Base-by-base conservation (phyloP, 768 basidiomycete genomes). In the Suillus ampliporus region DNA sequence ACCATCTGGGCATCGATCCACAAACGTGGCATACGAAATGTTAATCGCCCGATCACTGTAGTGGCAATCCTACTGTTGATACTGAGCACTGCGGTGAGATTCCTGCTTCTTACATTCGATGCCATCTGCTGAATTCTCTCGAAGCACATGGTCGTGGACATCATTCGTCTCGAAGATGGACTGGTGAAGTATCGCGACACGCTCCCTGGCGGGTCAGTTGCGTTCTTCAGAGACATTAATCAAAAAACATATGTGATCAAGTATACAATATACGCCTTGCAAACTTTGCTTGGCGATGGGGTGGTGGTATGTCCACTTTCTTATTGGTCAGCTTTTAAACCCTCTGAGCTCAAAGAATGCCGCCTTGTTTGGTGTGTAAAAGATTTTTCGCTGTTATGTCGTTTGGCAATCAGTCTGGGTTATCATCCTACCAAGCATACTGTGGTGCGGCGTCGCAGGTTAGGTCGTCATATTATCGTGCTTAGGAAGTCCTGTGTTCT, bases 191-290 rank as follows among this genome's bases (percentile, higher is more conserved):
- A 65, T 48, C 63, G 69, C 5, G 61, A 68, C 37, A 64, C 38
- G 4, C 61, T 60, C 26, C 64, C 66, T 17, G 68, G 68, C 5
- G 73, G 73, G 3, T 68, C 72, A 5, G 4, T 60, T 8, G 69
- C 64, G 2, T 73, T 64, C 58, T 73, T 74, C 58, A 66, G 64
- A 4, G 65, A 69, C 37, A 57, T 63, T 3, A 64, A 66, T 31
- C 60, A 75, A 35, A 53, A 56, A 7, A 70, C 72, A 0, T 72
- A 72, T 57, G 60, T 73, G 17, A 69, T 69, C 52, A 73, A 73
- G 41, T 68, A 68, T 46, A 64, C 57, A 2, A 47, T 73, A 6
- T 71, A 68, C 34, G 50, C 35, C 34, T 0, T 68, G 23, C 65
- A 68, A 52, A 63, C 62, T n/a, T 44, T 63, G 4, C 37, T 63